Conservation (phyloP, 192 early-diverging fungal genomes). For the Entomortierella lignicola region DNA sequence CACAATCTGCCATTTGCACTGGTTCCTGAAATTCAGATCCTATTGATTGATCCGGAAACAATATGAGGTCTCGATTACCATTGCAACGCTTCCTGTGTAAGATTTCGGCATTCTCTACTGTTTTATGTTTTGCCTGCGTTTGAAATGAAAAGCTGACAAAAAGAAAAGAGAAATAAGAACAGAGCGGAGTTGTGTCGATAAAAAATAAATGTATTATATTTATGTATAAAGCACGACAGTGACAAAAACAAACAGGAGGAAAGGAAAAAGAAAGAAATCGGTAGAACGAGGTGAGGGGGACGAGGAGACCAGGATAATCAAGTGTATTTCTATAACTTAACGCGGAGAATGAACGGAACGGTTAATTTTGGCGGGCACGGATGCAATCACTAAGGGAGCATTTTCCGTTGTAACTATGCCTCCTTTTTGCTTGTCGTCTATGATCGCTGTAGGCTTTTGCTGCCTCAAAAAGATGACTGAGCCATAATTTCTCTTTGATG, state of each 20-base stretch:
- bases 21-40: constrained; percentile 11
- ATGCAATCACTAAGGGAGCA: no score
- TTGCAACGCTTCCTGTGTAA: constrained; percentile 56
- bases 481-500: no score
- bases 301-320: no score
- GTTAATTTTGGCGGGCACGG: no score
- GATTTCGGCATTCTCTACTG: constrained; percentile 42
- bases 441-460: no score
- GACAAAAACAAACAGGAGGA: no score
- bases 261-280: neutral
- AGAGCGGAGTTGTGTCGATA: neutral
- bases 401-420: no score
- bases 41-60: neutral
- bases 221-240: neutral
- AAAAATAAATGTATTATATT: no score
- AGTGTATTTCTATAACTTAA: no score
- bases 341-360: no score
- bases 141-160: neutral
- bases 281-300: neutral
- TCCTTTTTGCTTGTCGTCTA: no score
- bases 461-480: no score
- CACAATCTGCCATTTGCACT: neutral
- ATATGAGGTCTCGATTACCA: constrained; percentile 24
- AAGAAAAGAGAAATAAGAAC: neutral
- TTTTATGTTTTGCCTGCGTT: neutral